Percentiles rank a stretch among this genome's conserved stretches.
Conservation (phyloP, 129 eudicot species). For the Lactuca sativa region DNA sequence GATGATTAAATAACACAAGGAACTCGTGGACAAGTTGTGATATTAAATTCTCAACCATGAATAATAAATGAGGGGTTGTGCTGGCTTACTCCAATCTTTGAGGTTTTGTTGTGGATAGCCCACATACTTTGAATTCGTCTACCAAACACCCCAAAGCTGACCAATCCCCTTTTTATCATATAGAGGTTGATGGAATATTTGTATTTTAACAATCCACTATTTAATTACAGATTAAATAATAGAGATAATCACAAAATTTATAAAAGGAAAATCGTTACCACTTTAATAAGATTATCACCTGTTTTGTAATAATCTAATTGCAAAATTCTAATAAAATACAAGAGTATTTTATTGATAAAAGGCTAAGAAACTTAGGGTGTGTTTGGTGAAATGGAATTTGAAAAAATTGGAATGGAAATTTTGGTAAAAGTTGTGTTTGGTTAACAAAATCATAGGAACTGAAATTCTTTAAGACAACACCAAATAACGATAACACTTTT, state of each 20-base stretch:
- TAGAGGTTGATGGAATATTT: neutral
- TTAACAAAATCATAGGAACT: too few relatives aligned
- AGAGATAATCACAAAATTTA: neutral
- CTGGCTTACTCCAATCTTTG: neutral
- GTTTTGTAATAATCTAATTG: too few relatives aligned
- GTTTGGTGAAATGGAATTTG: too few relatives aligned
- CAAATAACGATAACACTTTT: too few relatives aligned
- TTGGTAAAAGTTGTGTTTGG: too few relatives aligned
- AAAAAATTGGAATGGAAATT: too few relatives aligned
- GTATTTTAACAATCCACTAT: neutral
- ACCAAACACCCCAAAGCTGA: slow-evolving; percentile 13
- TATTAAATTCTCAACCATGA: neutral
- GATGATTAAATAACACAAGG: neutral
- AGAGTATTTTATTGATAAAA: neutral
- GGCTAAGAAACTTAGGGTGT: too few relatives aligned
- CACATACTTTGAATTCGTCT: slow-evolving; percentile 24
- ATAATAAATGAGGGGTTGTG: neutral
- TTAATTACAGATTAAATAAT: too few relatives aligned
- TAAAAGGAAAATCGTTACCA: too few relatives aligned
- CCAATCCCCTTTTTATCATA: neutral
- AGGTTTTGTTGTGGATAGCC: slow-evolving; percentile 16
- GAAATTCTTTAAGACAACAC: too few relatives aligned
- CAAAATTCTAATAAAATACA: too few relatives aligned
- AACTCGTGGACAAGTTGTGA: slow-evolving; percentile 11
- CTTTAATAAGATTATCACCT: too few relatives aligned